Evolutionary conservation across 2,329 filamentous ascomycete genomes (phyloP).

Genomic region (Onygena corvina): DNA sequence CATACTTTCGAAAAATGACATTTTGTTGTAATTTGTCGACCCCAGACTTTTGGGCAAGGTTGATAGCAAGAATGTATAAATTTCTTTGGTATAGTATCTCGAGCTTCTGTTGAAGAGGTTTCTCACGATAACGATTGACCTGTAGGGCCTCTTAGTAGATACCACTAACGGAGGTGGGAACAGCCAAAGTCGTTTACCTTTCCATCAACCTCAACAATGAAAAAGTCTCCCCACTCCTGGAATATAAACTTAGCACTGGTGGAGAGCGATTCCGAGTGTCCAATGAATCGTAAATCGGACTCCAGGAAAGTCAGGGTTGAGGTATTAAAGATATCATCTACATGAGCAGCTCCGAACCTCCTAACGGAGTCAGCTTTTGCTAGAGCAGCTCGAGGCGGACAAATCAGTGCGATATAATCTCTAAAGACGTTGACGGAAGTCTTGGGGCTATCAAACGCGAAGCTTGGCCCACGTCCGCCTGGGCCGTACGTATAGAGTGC

Average conservation of each 20-base stretch:
- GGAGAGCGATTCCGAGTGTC: slow-evolving; percentile 73
- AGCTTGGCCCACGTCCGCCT: slow-evolving; percentile 74
- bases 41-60: slow-evolving; percentile 78
- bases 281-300: slow-evolving; percentile 77
- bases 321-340: slow-evolving; percentile 71
- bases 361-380: slow-evolving; percentile 51
- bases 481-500: slow-evolving; percentile 87
- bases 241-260: slow-evolving; percentile 71
- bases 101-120: slow-evolving; percentile 75
- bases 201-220: slow-evolving; percentile 79
- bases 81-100: slow-evolving; percentile 92
- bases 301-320: slow-evolving; percentile 87
- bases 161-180: neutral
- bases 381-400: slow-evolving; percentile 54
- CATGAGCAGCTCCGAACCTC: slow-evolving; percentile 58
- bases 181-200: slow-evolving; percentile 51
- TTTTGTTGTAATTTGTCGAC: slow-evolving; percentile 74
- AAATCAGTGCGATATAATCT: slow-evolving; percentile 78
- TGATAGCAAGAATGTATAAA: slow-evolving; percentile 81
- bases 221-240: slow-evolving; percentile 81
- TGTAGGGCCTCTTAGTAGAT: slow-evolving; percentile 30
- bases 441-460: slow-evolving; percentile 85
- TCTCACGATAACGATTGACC: slow-evolving; percentile 83
- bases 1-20: slow-evolving; percentile 83
- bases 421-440: slow-evolving; percentile 65